Evolutionary conservation across 2,329 filamentous ascomycete genomes (phyloP).

Genomic region (Ophiocordyceps camponoti-floridani): DNA sequence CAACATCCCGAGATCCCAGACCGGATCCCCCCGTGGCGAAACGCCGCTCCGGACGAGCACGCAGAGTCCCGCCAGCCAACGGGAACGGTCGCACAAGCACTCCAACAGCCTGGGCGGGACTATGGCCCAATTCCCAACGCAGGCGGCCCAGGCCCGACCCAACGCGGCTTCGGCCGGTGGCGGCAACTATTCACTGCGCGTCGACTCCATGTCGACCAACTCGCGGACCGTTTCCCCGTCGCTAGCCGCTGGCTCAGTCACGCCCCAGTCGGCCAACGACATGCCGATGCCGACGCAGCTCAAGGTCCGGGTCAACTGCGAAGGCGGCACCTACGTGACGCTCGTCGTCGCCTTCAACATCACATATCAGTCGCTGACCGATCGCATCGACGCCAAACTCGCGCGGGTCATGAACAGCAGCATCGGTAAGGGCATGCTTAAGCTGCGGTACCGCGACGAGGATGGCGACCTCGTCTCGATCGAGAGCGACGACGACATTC

Average conservation of each 20-base stretch:
- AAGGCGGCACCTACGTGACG: slow-evolving; percentile 71
- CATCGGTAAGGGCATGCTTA: slow-evolving; percentile 65
- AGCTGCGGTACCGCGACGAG: slow-evolving; percentile 78
- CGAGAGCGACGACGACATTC: slow-evolving; percentile 88
- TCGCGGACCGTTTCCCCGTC: slow-evolving; percentile 28
- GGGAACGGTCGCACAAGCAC: slow-evolving; percentile 35
- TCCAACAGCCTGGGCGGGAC: slow-evolving; percentile 29
- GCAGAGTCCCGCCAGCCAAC: slow-evolving; percentile 51
- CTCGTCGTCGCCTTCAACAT: slow-evolving; percentile 95
- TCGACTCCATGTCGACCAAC: slow-evolving; percentile 19
- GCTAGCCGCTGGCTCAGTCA: slow-evolving; percentile 16
- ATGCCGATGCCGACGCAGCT: slow-evolving; percentile 52
- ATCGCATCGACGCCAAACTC: slow-evolving; percentile 91
- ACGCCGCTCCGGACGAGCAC: slow-evolving; percentile 51
- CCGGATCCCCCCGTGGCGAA: slow-evolving; percentile 56
- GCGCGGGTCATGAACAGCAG: slow-evolving; percentile 71
- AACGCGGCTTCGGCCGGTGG: slow-evolving; percentile 19
- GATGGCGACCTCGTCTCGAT: slow-evolving; percentile 90
- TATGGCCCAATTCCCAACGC: slow-evolving; percentile 37
- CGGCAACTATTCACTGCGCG: slow-evolving; percentile 15
- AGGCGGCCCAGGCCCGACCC: slow-evolving; percentile 33
- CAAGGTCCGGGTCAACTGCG: slow-evolving; percentile 89
- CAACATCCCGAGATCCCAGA: slow-evolving; percentile 60
- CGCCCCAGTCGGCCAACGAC: slow-evolving; percentile 18
- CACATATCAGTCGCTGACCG: slow-evolving; percentile 79